These are phyloP conservation scores for Blastocystis sp. DNA, from an alignment of 352 stramenopile genomes.

Conservation along the genomic window DNA sequence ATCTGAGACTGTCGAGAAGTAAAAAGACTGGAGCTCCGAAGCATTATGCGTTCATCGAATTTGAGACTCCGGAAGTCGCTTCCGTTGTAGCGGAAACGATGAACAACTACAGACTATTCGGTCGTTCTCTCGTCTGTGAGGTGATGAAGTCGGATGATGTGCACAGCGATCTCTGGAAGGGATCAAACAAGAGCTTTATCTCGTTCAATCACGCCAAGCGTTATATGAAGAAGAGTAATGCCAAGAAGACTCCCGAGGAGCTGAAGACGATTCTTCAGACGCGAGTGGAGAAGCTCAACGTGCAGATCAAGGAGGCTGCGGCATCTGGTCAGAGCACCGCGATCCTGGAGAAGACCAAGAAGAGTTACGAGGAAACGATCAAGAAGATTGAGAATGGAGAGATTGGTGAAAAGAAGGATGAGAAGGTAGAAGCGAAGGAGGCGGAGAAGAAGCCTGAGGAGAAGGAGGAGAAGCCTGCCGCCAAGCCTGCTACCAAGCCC, in stretches of 20 bases:
- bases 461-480: slow-evolving; percentile 33
- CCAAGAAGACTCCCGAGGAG: slow-evolving; percentile 70
- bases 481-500: too few species aligned
- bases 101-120: slow-evolving; percentile 82
- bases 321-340: slow-evolving; percentile 67
- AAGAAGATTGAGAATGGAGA: background rate
- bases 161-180: slow-evolving; percentile 73
- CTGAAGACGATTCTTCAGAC: background rate
- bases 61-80: slow-evolving; percentile 78
- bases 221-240: slow-evolving; percentile 71
- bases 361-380: background rate
- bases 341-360: background rate
- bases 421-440: background rate
- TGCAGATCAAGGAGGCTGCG: slow-evolving; percentile 68
- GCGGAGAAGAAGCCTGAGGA: background rate
- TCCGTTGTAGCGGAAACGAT: slow-evolving; percentile 82
- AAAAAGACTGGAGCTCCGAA: slow-evolving; percentile 81
- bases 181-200: slow-evolving; percentile 72
- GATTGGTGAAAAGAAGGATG: background rate
- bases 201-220: slow-evolving; percentile 67
- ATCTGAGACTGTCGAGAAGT: slow-evolving; percentile 79
- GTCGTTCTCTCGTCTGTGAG: slow-evolving; percentile 82
- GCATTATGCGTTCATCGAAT: slow-evolving; percentile 88
- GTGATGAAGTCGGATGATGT: slow-evolving; percentile 73
- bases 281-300: slow-evolving; percentile 65